Conservation (phyloP, 2,329 filamentous ascomycete species). For the Trichoderma sp. region DNA sequence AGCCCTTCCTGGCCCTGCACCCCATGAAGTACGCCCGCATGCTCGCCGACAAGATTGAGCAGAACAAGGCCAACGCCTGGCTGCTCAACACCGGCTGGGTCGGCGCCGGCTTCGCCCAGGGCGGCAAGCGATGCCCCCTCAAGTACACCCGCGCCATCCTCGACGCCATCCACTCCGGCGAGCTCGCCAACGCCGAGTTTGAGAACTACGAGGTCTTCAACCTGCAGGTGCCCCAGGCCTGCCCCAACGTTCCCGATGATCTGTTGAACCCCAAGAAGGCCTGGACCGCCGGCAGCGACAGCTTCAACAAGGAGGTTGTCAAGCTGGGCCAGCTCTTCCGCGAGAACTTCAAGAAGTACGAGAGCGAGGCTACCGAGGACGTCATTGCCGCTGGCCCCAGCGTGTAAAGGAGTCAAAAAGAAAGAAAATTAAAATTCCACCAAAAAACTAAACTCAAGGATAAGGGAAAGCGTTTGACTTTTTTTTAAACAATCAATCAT, state of each 20-base stretch:
- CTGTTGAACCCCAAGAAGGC: conserved; percentile 92
- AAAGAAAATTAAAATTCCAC: background rate
- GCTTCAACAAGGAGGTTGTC: conserved; percentile 84
- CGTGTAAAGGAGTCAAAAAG: conserved; percentile 34
- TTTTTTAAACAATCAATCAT: background rate
- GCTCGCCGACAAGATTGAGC: conserved; percentile 96
- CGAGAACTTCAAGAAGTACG: conserved; percentile 98
- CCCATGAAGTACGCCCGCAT: conserved; percentile 99
- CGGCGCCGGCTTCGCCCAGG: conserved; percentile 85
- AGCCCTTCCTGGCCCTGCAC: conserved; percentile 98
- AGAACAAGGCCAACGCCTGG: conserved; percentile 96
- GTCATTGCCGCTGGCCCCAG: conserved; percentile 69
- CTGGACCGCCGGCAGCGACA: conserved; percentile 81
- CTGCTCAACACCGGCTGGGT: conserved; percentile 98
- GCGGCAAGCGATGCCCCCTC: conserved; percentile 94
- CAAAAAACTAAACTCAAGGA: conserved; percentile 2
- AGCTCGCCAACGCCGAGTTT: conserved; percentile 90
- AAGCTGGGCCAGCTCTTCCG: conserved; percentile 90
- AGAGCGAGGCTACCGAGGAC: conserved; percentile 78
- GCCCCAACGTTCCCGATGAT: conserved; percentile 85
- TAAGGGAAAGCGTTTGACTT: conserved; percentile 8
- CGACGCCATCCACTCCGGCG: conserved; percentile 95
- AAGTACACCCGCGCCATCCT: conserved; percentile 99
- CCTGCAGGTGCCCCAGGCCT: conserved; percentile 90
- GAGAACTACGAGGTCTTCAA: conserved; percentile 98